A percentile compares a stretch with the other conserved stretches of the same genome.
These are phyloP conservation scores for Blastocystis sp. DNA, from an alignment of 352 stramenopile genomes.

Conservation along the genomic window DNA sequence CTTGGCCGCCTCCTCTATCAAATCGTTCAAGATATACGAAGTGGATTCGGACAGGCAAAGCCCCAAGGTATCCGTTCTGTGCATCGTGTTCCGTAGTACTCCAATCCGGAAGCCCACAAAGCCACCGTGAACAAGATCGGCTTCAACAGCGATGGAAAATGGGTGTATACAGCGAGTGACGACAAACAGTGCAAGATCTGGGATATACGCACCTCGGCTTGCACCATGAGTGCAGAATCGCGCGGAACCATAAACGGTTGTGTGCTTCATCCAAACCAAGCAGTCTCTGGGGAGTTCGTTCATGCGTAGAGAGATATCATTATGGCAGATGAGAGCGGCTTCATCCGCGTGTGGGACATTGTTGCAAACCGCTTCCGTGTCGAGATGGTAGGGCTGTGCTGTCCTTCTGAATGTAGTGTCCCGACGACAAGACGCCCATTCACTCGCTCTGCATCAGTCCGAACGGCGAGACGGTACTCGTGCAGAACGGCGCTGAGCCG, in stretches of 20 bases:
- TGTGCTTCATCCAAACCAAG: slow-evolving; percentile 65
- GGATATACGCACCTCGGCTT: slow-evolving; percentile 61
- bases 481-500: neutral
- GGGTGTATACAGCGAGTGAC: slow-evolving; percentile 64
- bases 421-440: slow-evolving; percentile 44
- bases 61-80: slow-evolving; percentile 30
- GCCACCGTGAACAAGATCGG: slow-evolving; percentile 49
- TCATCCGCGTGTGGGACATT: slow-evolving; percentile 61
- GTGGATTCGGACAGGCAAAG: slow-evolving; percentile 50
- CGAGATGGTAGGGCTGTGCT: slow-evolving; percentile 40
- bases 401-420: slow-evolving; percentile 15
- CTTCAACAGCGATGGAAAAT: slow-evolving; percentile 65
- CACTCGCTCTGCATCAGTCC: slow-evolving; percentile 52
- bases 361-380: slow-evolving; percentile 27
- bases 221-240: slow-evolving; percentile 31
- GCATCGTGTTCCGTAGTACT: slow-evolving; percentile 17
- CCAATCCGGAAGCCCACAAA: slow-evolving; percentile 65
- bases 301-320: slow-evolving; percentile 57
- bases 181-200: slow-evolving; percentile 64
- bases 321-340: slow-evolving; percentile 47
- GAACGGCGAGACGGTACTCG: slow-evolving; percentile 43
- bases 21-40: slow-evolving; percentile 67
- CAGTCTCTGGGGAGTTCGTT: neutral
- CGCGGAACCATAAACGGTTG: slow-evolving; percentile 55
- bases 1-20: slow-evolving; percentile 33